Conservation (phyloP, 805 yeast genomes). For the Candida krabiensis region DNA sequence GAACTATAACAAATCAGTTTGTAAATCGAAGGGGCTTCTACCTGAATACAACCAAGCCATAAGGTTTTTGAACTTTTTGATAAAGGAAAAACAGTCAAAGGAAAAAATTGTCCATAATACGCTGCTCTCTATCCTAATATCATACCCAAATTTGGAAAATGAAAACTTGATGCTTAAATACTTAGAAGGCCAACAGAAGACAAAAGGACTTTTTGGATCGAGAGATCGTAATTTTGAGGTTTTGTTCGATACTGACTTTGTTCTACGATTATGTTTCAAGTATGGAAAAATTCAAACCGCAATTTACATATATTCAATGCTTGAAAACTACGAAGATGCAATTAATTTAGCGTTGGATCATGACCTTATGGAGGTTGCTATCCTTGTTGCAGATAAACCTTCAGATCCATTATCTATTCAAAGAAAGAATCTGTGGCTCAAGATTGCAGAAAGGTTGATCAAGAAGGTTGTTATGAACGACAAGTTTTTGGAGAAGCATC, state of each 20-base stretch:
- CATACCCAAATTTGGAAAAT: constrained; percentile 39
- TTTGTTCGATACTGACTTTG: constrained; percentile 67
- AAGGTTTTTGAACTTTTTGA: constrained; percentile 57
- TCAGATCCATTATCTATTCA: constrained; percentile 32
- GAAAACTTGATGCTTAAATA: constrained; percentile 52
- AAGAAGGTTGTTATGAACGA: constrained; percentile 31
- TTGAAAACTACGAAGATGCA: constrained; percentile 78
- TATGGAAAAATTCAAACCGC: constrained; percentile 63
- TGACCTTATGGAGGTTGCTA: constrained; percentile 58
- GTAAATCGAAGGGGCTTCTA: constrained; percentile 33
- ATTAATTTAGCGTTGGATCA: constrained; percentile 67
- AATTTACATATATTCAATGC: constrained; percentile 65
- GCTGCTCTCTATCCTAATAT: constrained; percentile 63
- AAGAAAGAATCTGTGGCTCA: constrained; percentile 73
- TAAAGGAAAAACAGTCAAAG: constrained; percentile 43
- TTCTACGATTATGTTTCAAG: constrained; percentile 69
- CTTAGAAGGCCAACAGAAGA: constrained; percentile 38
- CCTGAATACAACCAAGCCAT: constrained; percentile 61
- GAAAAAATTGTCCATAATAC: constrained; percentile 65
- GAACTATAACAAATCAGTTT: constrained; percentile 56
- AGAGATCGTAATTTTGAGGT: constrained; percentile 29
- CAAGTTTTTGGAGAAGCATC: constrained; percentile 24
- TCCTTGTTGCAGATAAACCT: constrained; percentile 56
- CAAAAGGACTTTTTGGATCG: constrained; percentile 14
- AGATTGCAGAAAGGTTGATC: constrained; percentile 55